Evolutionary conservation across 768 basidiomycete species (phyloP).

Genomic region (Phanerodontia chrysosporium): DNA sequence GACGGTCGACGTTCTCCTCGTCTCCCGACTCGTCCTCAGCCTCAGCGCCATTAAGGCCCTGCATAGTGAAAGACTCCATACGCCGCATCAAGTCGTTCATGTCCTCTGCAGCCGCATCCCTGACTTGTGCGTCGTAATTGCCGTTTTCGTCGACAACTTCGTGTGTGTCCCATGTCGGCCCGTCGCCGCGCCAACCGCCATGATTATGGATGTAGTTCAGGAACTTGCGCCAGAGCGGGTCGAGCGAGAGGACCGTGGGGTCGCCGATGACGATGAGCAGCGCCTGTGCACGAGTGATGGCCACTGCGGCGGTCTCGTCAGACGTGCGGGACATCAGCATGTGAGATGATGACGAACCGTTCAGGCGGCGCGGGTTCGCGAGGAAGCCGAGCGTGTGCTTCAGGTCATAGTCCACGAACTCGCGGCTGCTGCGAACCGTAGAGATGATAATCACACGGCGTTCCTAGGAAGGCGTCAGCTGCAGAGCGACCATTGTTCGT

Average conservation of each 20-base stretch:
- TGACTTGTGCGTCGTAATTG: slow-evolving; percentile 33
- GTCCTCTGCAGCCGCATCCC: slow-evolving; percentile 25
- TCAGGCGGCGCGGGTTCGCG: slow-evolving; percentile 30
- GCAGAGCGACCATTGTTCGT: no score
- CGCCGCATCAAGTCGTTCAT: slow-evolving; percentile 32
- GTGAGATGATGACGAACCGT: slow-evolving; percentile 36
- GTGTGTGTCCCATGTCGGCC: slow-evolving; percentile 28
- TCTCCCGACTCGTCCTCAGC: slow-evolving; percentile 12
- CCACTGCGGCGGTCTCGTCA: slow-evolving; percentile 38
- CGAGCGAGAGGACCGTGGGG: slow-evolving; percentile 51
- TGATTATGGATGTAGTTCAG: slow-evolving; percentile 48
- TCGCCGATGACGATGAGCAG: slow-evolving; percentile 62
- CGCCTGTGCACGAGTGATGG: slow-evolving; percentile 62
- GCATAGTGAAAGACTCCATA: slow-evolving; percentile 24
- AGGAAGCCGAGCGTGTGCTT: slow-evolving; percentile 26
- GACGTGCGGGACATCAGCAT: no score
- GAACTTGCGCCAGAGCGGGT: slow-evolving; percentile 58
- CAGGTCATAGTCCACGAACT: slow-evolving; percentile 24
- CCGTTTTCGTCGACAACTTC: slow-evolving; percentile 34
- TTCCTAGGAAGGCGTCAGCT: slow-evolving; percentile 25
- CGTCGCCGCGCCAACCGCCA: slow-evolving; percentile 51
- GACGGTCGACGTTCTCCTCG: slow-evolving; percentile 15
- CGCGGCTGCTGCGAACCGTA: slow-evolving; percentile 33
- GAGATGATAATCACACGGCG: slow-evolving; percentile 37
- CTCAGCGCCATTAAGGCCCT: background rate